phyloP scores from a whole-genome alignment of 2,329 filamentous ascomycete species.

The Claviceps spartinae region DNA sequence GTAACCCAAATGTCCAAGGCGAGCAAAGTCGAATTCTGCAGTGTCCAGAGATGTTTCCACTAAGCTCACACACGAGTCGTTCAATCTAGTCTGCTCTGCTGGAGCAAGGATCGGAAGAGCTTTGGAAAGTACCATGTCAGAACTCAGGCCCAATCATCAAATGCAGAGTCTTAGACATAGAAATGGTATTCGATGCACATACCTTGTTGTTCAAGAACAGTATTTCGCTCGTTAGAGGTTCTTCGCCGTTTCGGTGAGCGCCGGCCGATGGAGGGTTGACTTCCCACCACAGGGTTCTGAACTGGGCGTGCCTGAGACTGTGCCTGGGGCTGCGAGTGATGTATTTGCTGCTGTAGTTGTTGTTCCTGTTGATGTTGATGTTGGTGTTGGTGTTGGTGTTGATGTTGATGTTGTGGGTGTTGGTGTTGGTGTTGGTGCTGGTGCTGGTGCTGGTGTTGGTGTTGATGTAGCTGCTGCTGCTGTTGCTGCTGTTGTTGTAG shows the following conservation, averaged over 20 bases:
- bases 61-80: conserved; percentile 16
- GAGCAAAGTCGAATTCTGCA: conserved; percentile 21
- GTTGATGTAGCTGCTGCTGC: conserved; percentile 16
- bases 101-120: conserved; percentile 15
- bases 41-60: conserved; percentile 17
- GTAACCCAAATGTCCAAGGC: conserved; percentile 20
- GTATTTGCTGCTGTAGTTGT: conserved; percentile 6
- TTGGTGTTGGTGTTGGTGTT: conserved; percentile 6
- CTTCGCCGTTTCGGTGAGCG: conserved; percentile 25
- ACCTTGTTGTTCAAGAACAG: conserved; percentile 23
- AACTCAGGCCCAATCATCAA: not conserved
- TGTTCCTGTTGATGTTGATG: not conserved
- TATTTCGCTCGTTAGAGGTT: conserved; percentile 19
- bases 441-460: conserved; percentile 8
- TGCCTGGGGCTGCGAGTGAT: conserved; percentile 5
- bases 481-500: conserved; percentile 2
- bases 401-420: conserved; percentile 19
- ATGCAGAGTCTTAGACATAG: not conserved
- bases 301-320: conserved; percentile 1
- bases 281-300: conserved; percentile 2
- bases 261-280: conserved; percentile 9
- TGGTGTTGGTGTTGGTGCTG: conserved; percentile 10
- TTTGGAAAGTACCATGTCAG: conserved; percentile 4
- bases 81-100: conserved; percentile 11
- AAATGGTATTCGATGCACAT: conserved; percentile 10